These are phyloP conservation scores for Melaleuca quinquenervia DNA, from an alignment of 345 rosid genomes.

Conservation along the genomic window DNA sequence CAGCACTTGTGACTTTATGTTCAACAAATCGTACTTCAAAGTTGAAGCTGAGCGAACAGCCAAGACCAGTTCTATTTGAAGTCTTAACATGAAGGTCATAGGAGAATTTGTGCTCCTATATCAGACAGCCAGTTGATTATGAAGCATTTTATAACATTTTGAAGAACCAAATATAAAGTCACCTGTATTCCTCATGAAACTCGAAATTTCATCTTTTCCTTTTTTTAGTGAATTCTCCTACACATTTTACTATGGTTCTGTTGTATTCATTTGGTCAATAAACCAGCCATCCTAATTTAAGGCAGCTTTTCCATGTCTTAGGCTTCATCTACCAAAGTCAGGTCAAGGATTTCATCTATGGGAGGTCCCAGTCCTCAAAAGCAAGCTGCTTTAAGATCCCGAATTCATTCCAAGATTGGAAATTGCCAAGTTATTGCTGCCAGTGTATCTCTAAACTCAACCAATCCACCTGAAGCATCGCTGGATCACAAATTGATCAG, in stretches of 20 bases:
- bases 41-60: background rate
- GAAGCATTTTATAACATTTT: background rate
- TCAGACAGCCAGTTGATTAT: background rate
- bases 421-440: constrained; percentile 1
- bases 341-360: constrained; percentile 5
- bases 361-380: constrained; percentile 14
- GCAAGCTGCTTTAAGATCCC: constrained; percentile 5
- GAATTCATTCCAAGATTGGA: constrained; percentile 15
- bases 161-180: background rate
- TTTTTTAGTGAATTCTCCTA: background rate
- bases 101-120: background rate
- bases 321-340: constrained; percentile 15
- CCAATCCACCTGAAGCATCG: background rate
- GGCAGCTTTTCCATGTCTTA: constrained; percentile 1
- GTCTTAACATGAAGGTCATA: background rate
- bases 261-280: background rate
- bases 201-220: background rate
- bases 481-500: background rate
- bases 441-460: background rate
- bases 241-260: background rate
- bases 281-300: background rate
- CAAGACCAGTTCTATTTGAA: background rate
- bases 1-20: background rate
- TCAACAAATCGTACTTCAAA: background rate
- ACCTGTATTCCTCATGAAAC: background rate